Percentiles rank a stretch among this genome's conserved stretches.
Conservation (phyloP, 306 rosid genomes). For the Datisca glomerata region DNA sequence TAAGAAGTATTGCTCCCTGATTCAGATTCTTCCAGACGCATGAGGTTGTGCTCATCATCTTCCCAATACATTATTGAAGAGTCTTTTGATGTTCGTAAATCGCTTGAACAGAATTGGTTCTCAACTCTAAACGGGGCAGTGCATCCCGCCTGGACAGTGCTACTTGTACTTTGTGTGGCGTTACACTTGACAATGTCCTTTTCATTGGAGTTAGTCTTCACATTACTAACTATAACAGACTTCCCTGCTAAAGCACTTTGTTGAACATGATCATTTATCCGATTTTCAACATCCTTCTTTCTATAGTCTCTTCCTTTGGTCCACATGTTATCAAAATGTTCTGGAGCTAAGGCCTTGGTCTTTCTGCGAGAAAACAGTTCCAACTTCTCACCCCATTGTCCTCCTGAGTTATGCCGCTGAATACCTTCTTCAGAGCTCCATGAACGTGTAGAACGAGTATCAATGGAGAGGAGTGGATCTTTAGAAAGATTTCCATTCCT, state of each 20-base stretch:
- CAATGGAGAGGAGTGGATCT: slow-evolving; percentile 78
- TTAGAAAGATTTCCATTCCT: slow-evolving; percentile 33
- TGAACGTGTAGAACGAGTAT: slow-evolving; percentile 58
- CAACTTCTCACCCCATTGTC: slow-evolving; percentile 92
- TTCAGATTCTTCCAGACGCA: slow-evolving; percentile 29
- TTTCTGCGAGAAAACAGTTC: slow-evolving; percentile 78
- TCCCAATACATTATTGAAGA: slow-evolving; percentile 28
- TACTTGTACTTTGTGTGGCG: slow-evolving; percentile 29
- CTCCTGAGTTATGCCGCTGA: slow-evolving; percentile 43
- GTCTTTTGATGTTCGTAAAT: slow-evolving; percentile 20
- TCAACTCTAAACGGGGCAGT: slow-evolving; percentile 19
- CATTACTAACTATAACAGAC: slow-evolving; percentile 21
- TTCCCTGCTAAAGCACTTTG: slow-evolving; percentile 34
- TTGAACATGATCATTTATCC: slow-evolving; percentile 28
- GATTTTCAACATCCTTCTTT: slow-evolving; percentile 45
- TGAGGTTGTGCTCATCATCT: slow-evolving; percentile 31
- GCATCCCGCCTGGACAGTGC: slow-evolving; percentile 26
- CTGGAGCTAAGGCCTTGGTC: slow-evolving; percentile 90
- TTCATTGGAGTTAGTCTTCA: slow-evolving; percentile 36
- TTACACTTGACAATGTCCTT: slow-evolving; percentile 28
- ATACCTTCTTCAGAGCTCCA: slow-evolving; percentile 52
- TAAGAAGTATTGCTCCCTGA: slow-evolving; percentile 64
- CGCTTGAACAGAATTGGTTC: slow-evolving; percentile 20
- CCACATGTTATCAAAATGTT: slow-evolving; percentile 92
- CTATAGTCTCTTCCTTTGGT: slow-evolving; percentile 71